Percentiles rank a stretch among this genome's conserved stretches.
Conservation (phyloP, 257 asterid species). For the Fraxinus anomala region DNA sequence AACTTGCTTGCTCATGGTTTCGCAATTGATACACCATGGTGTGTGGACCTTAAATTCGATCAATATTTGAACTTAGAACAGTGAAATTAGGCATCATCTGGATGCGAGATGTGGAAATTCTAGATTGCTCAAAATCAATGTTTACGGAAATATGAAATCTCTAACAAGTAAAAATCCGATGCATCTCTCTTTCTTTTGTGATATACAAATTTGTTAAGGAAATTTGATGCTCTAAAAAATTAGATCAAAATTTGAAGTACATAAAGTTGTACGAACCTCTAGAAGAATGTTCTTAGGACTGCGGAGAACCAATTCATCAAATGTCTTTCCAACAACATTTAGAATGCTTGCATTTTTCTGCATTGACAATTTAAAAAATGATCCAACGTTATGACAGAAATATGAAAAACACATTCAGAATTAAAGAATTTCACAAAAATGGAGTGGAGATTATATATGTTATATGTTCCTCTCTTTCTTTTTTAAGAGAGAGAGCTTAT, state of each 20-base stretch:
- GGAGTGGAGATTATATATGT: not conserved
- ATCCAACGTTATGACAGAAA: constrained; percentile 9
- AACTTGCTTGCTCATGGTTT: constrained; percentile 77
- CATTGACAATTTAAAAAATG: constrained; percentile 26
- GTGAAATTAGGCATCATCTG: constrained; percentile 10
- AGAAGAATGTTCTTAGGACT: constrained; percentile 62
- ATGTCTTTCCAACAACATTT: constrained; percentile 82
- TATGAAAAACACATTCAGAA: not conserved
- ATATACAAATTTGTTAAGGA: not conserved
- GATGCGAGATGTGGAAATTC: not conserved
- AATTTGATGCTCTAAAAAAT: not conserved
- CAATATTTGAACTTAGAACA: constrained; percentile 1
- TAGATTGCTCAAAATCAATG: not conserved
- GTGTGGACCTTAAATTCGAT: constrained; percentile 63
- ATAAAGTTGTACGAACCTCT: constrained; percentile 57
- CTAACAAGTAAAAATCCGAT: not conserved
- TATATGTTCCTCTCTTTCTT: not conserved
- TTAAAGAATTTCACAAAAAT: not conserved
- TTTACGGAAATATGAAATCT: not conserved
- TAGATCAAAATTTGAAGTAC: not conserved
- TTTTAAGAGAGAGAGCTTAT: not conserved
- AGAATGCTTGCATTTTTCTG: constrained; percentile 70
- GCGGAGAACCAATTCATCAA: constrained; percentile 68
- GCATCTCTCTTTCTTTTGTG: not conserved
- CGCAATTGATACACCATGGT: constrained; percentile 96